phyloP scores from a whole-genome alignment of 805 yeast species.

The Yamadazyma laniorum region DNA sequence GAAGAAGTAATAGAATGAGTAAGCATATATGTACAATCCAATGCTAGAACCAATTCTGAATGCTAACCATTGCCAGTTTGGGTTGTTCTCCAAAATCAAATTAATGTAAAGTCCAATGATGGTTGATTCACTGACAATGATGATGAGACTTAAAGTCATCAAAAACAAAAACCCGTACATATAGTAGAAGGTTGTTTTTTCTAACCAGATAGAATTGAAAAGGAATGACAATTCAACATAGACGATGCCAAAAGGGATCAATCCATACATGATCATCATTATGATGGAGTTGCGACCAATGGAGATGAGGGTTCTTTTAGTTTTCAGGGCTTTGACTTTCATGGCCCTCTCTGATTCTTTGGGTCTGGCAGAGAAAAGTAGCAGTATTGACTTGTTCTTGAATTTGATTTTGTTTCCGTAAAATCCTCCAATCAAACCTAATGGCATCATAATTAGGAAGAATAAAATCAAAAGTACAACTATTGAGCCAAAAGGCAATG shows the following conservation, averaged over 20 bases:
- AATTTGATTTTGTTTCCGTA: conserved; percentile 40
- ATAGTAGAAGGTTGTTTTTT: conserved; percentile 74
- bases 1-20: conserved; percentile 65
- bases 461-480: conserved; percentile 58
- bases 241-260: conserved; percentile 77
- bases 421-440: conserved; percentile 71
- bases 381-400: conserved; percentile 20
- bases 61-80: conserved; percentile 82
- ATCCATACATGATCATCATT: conserved; percentile 54
- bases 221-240: conserved; percentile 73
- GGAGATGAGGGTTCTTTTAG: background rate
- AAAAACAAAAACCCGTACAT: conserved; percentile 74
- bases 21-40: conserved; percentile 66
- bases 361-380: conserved; percentile 6
- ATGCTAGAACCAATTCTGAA: conserved; percentile 68
- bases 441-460: conserved; percentile 67
- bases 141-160: conserved; percentile 55
- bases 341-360: conserved; percentile 2
- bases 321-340: background rate
- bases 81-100: conserved; percentile 51
- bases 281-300: conserved; percentile 8
- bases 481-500: conserved; percentile 77
- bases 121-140: conserved; percentile 69
- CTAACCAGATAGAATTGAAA: conserved; percentile 76
- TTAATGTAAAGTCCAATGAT: conserved; percentile 66